phyloP scores from a whole-genome alignment of 2,329 filamentous ascomycete genomes.

The Laburnicola sp. region DNA sequence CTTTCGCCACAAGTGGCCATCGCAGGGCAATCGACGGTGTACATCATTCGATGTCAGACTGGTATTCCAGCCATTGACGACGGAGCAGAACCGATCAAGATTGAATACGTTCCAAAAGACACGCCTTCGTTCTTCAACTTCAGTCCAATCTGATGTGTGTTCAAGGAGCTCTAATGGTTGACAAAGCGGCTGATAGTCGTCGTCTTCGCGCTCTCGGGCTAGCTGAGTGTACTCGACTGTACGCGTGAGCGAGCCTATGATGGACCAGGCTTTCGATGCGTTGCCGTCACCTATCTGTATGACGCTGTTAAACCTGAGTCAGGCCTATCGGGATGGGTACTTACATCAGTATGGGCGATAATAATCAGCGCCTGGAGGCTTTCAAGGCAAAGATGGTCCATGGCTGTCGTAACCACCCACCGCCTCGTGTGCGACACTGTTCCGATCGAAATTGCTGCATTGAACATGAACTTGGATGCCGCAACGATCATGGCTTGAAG shows the following conservation, averaged over 20 bases:
- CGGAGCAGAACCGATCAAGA: conserved; percentile 44
- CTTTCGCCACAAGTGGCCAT: conserved; percentile 39
- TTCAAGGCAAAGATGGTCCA: conserved; percentile 41
- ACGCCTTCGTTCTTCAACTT: conserved; percentile 43
- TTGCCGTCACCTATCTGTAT: no score
- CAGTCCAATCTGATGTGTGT: conserved; percentile 37
- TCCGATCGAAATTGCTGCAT: conserved; percentile 8
- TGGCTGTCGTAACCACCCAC: conserved; percentile 40
- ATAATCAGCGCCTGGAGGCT: conserved; percentile 44
- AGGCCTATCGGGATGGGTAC: no score
- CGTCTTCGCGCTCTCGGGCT: conserved; percentile 36
- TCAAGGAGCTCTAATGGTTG: no score
- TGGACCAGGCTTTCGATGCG: conserved; percentile 42
- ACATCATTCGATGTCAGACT: conserved; percentile 41
- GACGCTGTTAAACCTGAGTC: no score
- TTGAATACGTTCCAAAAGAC: conserved; percentile 47
- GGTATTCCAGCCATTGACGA: conserved; percentile 44
- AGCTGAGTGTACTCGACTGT: conserved; percentile 43
- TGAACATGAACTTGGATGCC: no score
- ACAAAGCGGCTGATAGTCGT: conserved; percentile 1
- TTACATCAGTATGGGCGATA: conserved; percentile 40
- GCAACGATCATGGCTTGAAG: conserved; percentile 32
- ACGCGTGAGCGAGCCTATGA: conserved; percentile 41
- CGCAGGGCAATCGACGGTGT: conserved; percentile 41
- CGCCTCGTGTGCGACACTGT: no score